Percentiles rank a stretch among this genome's conserved stretches.
Evolutionary conservation across 106 monocot species (phyloP).

Genomic region (Apostasia shenzhenica): DNA sequence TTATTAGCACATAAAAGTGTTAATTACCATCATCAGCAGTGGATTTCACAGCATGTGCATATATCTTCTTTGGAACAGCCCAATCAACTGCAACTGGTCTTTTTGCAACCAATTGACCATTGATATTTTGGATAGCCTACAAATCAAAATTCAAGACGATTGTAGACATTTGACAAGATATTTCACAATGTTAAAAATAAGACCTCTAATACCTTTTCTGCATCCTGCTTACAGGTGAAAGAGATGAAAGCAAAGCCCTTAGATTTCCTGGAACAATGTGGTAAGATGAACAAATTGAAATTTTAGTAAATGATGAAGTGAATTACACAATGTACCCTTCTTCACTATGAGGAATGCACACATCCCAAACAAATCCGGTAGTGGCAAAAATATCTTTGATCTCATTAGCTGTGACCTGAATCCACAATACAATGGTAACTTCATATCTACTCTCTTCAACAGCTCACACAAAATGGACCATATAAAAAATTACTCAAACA

Average conservation of each 20-base stretch:
- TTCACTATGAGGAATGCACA: slow-evolving; percentile 64
- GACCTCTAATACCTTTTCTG: slow-evolving; percentile 58
- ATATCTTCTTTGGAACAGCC: slow-evolving; percentile 87
- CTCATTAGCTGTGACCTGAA: slow-evolving; percentile 69
- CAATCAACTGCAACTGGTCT: slow-evolving; percentile 95
- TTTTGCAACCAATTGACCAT: slow-evolving; percentile 59
- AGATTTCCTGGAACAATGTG: slow-evolving; percentile 46
- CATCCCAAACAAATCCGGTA: slow-evolving; percentile 90
- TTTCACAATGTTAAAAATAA: slow-evolving; percentile 12
- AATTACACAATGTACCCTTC: slow-evolving; percentile 44
- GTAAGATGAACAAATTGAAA: not conserved
- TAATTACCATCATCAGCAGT: slow-evolving; percentile 44
- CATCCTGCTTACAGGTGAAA: slow-evolving; percentile 84
- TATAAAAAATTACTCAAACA: slow-evolving; percentile 11
- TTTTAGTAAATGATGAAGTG: not conserved
- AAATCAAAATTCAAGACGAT: slow-evolving; percentile 7
- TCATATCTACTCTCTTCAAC: not conserved
- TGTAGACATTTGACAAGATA: not conserved
- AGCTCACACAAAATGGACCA: not conserved
- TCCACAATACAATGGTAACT: not conserved
- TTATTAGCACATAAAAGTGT: too few species aligned
- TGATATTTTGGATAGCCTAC: slow-evolving; percentile 78
- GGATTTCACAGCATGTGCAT: slow-evolving; percentile 40
- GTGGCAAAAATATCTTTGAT: slow-evolving; percentile 59
- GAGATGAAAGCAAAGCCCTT: slow-evolving; percentile 99